Conservation (phyloP, 257 asterid genomes). For the Lantana camara region DNA sequence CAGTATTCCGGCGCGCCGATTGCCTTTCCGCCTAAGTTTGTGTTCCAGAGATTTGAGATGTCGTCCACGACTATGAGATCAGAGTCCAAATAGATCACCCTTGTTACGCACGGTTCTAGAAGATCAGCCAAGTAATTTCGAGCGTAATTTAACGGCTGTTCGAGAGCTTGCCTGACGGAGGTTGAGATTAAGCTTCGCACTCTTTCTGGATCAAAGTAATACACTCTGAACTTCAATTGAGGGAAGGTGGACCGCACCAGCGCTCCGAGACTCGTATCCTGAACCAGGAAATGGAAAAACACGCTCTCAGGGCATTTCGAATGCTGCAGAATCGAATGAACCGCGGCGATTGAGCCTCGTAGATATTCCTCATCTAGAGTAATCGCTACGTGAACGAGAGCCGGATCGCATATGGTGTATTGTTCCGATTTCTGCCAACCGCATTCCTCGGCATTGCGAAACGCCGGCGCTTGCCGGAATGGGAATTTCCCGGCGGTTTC, state of each 20-base stretch:
- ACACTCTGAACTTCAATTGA: conserved; percentile 44
- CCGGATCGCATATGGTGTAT: conserved; percentile 42
- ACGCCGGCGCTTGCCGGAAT: conserved; percentile 38
- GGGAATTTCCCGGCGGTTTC: conserved; percentile 28
- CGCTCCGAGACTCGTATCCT: conserved; percentile 43
- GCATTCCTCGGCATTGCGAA: conserved; percentile 47
- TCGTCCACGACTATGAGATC: conserved; percentile 72
- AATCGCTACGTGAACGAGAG: conserved; percentile 63
- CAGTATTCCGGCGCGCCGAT: conserved; percentile 77
- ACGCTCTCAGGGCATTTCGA: conserved; percentile 60
- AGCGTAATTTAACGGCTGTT: conserved; percentile 74
- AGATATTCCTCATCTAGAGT: conserved; percentile 62
- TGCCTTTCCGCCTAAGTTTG: conserved; percentile 38
- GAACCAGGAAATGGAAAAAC: conserved; percentile 63
- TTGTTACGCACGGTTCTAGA: conserved; percentile 49
- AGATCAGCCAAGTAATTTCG: conserved; percentile 61
- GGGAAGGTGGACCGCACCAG: conserved; percentile 54
- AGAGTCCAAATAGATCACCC: conserved; percentile 70
- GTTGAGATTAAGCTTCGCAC: conserved; percentile 54
- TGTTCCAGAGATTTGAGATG: conserved; percentile 54
- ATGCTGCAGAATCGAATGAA: conserved; percentile 63
- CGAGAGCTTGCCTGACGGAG: conserved; percentile 60
- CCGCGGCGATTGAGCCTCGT: conserved; percentile 72
- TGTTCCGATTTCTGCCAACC: conserved; percentile 1
- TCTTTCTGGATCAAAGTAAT: conserved; percentile 57